Evolutionary conservation across 2,329 filamentous ascomycete genomes (phyloP), one percentile per base, ranked within the genome.

Genomic region (Podosphaera xanthii): DNA sequence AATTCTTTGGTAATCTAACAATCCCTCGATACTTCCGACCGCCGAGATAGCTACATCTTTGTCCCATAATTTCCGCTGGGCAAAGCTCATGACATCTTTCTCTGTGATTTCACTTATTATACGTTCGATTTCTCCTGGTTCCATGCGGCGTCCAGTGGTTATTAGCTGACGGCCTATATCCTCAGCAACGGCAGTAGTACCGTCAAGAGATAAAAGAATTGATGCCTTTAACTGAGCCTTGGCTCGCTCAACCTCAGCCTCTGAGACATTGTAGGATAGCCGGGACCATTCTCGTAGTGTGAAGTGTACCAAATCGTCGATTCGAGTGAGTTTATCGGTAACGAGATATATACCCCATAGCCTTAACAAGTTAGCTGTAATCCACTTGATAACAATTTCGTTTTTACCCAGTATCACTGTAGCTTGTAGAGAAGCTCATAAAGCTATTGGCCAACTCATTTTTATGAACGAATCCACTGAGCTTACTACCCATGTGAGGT

Each of bases 391-490:
- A 12, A 33, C 34, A 33, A 5, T 30, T 48, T 6, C 8, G 7
- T n/a, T 22, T 83, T 74, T 81, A 95, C 89, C 90, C 92, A 72
- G 92, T 98, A 74, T 98, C 92, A 71, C 90, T 97, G 77, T 98
- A 98, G 79, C 88, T 95, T 66, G 92, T 98, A 65, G 90, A 96
- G 78, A 98, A 98, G 78, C 87, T 94, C 94, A 98, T 98, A 81
- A 96, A 98, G 82, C 90, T 96, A 79, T 95, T 98, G 74, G 92
- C 92, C 63, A 98, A 81, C 73, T 90, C 84, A 76, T 97, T 82
- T 75, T 94, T 84, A 79, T 94, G 87, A 66, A 98, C 84, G 69
- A 92, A 88, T 65, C 85, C 83, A 78, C 88, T 95, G 69, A 98
- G 87, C 81, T 94, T 96, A 86, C 89, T 95, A 69, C 94, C 92